These are phyloP conservation scores for Teratosphaeria nubilosa DNA, from an alignment of 2,329 filamentous ascomycete genomes.

Conservation along the genomic window DNA sequence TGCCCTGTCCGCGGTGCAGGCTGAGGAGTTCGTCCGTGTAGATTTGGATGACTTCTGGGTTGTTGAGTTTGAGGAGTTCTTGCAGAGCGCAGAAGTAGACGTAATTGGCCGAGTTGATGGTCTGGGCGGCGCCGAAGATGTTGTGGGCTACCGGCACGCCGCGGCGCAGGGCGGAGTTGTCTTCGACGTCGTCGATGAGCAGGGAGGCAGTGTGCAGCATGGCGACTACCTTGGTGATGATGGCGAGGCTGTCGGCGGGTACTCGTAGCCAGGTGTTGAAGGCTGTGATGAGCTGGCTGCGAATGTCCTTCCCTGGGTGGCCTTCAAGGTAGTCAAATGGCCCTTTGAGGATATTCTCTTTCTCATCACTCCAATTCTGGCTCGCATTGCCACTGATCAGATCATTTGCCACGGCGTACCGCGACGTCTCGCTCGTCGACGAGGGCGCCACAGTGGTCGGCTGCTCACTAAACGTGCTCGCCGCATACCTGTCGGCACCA, in stretches of 20 bases:
- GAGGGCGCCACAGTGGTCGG: constrained; percentile 1
- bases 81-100: constrained; percentile 73
- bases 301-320: constrained; percentile 77
- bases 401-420: constrained; percentile 10
- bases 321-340: constrained; percentile 73
- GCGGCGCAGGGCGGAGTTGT: constrained; percentile 64
- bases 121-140: constrained; percentile 79
- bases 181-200: constrained; percentile 81
- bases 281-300: constrained; percentile 65
- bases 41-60: constrained; percentile 50
- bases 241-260: constrained; percentile 55
- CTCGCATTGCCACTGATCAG: constrained; percentile 21
- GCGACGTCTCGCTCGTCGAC: background rate
- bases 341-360: constrained; percentile 66
- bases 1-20: constrained; percentile 76
- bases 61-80: constrained; percentile 61
- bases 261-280: constrained; percentile 77
- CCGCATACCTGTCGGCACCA: constrained; percentile 1
- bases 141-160: constrained; percentile 73
- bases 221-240: constrained; percentile 70
- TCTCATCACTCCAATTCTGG: constrained; percentile 55
- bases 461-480: constrained; percentile 1
- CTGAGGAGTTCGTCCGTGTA: constrained; percentile 78
- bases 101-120: constrained; percentile 85
- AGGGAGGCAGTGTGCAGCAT: constrained; percentile 81